phyloP scores from a whole-genome alignment of 768 basidiomycete genomes.

The Suillus variegatus region DNA sequence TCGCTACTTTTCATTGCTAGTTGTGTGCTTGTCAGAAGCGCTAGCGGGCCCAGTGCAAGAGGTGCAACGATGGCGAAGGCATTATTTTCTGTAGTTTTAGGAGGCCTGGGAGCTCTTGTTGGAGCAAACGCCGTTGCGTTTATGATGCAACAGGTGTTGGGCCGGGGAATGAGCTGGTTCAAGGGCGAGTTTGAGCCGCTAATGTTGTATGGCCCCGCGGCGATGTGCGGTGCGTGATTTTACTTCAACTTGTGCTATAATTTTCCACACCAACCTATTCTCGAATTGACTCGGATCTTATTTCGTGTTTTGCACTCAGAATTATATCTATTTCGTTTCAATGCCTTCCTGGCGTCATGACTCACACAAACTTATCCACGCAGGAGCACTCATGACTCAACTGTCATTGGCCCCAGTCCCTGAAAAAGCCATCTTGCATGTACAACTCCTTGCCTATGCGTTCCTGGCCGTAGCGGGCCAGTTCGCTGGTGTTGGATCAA shows the following conservation, averaged over 20 bases:
- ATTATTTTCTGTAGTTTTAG: conserved; percentile 50
- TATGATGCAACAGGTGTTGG: conserved; percentile 60
- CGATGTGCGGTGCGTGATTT: conserved; percentile 59
- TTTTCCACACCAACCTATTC: neutral
- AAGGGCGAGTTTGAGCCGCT: conserved; percentile 64
- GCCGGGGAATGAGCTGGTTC: conserved; percentile 87
- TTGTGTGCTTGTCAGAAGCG: conserved; percentile 42
- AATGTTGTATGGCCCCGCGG: conserved; percentile 73
- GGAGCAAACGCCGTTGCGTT: conserved; percentile 72
- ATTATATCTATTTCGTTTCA: neutral
- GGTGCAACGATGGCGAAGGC: conserved; percentile 36
- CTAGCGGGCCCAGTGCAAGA: conserved; percentile 4
- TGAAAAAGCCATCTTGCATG: conserved; percentile 44
- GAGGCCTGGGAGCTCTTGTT: conserved; percentile 57
- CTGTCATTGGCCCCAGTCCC: conserved; percentile 42
- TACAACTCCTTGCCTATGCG: conserved; percentile 62
- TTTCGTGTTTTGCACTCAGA: neutral
- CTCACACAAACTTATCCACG: neutral
- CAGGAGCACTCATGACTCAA: conserved; percentile 68
- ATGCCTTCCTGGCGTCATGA: neutral
- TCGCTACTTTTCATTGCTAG: conserved; percentile 48
- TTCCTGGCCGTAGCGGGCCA: conserved; percentile 61
- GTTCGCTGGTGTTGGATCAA: conserved; percentile 69
- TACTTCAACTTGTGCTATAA: neutral
- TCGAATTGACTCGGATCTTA: neutral